phyloP scores from a whole-genome alignment of 2,329 filamentous ascomycete genomes.

The Hypoxylon rubiginosum region DNA sequence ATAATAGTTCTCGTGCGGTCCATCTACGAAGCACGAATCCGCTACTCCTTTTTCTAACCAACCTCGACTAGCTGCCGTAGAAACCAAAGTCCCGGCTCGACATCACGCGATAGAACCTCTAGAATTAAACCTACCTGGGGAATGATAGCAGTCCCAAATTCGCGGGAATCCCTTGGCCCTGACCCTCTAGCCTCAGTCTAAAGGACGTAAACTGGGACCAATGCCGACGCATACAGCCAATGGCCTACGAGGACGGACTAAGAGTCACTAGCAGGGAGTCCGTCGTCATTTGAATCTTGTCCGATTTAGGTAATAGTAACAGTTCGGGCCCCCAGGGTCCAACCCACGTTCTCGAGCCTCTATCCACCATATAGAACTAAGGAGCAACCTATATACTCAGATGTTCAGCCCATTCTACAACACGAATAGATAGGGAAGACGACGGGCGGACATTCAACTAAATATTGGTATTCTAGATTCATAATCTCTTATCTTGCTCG shows the following conservation, averaged over 20 bases:
- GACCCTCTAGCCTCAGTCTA: conserved; percentile 16
- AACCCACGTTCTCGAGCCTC: conserved; percentile 12
- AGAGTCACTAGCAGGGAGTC: conserved; percentile 9
- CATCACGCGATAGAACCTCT: conserved; percentile 8
- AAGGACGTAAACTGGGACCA: conserved; percentile 3
- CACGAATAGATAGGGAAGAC: conserved; percentile 9
- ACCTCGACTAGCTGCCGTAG: conserved; percentile 1
- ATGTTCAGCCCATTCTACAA: conserved; percentile 13
- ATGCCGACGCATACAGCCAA: conserved; percentile 26
- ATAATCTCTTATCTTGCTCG: conserved; percentile 4
- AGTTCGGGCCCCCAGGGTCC: conserved; percentile 14
- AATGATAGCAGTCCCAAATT: conserved; percentile 33
- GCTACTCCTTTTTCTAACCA: neutral
- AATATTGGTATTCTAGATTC: neutral
- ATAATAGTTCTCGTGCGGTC: neutral
- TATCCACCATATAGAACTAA: neutral
- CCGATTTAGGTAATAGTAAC: conserved; percentile 31
- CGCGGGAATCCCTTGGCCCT: conserved; percentile 9
- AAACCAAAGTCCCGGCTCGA: conserved; percentile 4
- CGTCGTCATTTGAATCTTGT: conserved; percentile 21
- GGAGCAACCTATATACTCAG: neutral
- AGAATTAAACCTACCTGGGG: conserved; percentile 20
- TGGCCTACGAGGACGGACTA: conserved; percentile 4
- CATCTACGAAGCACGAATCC: conserved; percentile 3
- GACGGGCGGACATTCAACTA: neutral